Evolutionary conservation across 164 flowering plant species (phyloP).

Genomic region (Magnolia kwangsiensis): DNA sequence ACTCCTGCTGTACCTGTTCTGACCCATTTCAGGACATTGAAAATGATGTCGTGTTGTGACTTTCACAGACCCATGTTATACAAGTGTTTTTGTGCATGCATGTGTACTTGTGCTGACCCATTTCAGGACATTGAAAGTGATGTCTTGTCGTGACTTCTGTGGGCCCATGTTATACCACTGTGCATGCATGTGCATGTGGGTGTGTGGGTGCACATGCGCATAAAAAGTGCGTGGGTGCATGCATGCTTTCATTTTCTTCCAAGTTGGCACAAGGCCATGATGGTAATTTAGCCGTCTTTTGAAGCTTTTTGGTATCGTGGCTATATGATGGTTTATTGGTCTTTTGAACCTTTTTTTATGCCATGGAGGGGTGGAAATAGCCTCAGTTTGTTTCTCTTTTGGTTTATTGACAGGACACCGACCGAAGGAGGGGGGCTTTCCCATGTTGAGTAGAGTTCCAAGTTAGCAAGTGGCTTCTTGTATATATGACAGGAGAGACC

Average conservation of each 20-base stretch:
- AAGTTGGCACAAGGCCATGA: neutral
- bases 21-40: no score
- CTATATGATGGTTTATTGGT: neutral
- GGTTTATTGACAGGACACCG: slow-evolving; percentile 38
- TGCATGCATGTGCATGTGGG: no score
- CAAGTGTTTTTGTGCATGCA: no score
- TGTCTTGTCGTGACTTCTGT: no score
- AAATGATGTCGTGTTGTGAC: no score
- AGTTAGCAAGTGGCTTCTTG: neutral
- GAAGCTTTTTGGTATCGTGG: neutral
- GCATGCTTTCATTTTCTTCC: neutral
- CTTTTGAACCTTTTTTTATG: neutral
- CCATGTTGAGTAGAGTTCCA: slow-evolving; percentile 32
- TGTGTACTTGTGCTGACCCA: no score
- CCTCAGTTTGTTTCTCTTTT: neutral
- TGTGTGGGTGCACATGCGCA: neutral
- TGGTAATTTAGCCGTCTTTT: no score
- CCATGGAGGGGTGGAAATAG: neutral
- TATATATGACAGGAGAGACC: neutral
- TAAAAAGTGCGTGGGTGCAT: neutral
- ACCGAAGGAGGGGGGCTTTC: slow-evolving; percentile 62
- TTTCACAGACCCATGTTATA: no score
- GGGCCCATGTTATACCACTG: no score
- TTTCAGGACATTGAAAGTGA: no score
- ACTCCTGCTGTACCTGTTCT: no score